phyloP scores from a whole-genome alignment of 2,329 filamentous ascomycete species.

The Colletotrichum falcatum region DNA sequence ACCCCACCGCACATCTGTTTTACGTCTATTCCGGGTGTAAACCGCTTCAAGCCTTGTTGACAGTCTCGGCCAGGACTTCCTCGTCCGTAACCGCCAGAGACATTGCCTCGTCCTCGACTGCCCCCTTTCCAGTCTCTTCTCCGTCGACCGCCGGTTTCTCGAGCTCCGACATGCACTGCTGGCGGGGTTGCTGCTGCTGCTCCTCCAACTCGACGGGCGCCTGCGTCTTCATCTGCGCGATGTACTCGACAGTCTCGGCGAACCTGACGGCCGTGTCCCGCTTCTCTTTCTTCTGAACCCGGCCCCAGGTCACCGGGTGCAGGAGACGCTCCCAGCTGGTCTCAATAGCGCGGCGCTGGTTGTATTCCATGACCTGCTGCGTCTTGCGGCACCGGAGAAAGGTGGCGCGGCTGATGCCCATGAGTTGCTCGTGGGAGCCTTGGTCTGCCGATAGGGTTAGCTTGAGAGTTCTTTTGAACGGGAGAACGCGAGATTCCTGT shows the following conservation, averaged over 20 bases:
- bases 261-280: not conserved
- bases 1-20: not conserved
- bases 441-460: not conserved
- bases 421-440: not conserved
- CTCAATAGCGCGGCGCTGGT: not conserved
- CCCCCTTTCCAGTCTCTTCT: not conserved
- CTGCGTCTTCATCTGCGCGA: not conserved
- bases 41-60: too few species aligned
- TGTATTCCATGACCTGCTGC: not conserved
- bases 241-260: not conserved
- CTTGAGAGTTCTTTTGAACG: too few species aligned
- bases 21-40: not conserved
- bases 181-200: not conserved
- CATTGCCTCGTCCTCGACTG: not conserved
- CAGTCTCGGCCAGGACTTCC: not conserved
- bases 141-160: not conserved
- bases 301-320: not conserved
- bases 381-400: not conserved
- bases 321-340: not conserved
- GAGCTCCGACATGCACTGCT: too few species aligned
- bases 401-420: not conserved
- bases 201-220: not conserved
- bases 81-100: not conserved
- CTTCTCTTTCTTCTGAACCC: not conserved
- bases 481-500: not conserved